These are phyloP conservation scores for Alloascoidea africana DNA, from an alignment of 805 yeast genomes.

Conservation along the genomic window DNA sequence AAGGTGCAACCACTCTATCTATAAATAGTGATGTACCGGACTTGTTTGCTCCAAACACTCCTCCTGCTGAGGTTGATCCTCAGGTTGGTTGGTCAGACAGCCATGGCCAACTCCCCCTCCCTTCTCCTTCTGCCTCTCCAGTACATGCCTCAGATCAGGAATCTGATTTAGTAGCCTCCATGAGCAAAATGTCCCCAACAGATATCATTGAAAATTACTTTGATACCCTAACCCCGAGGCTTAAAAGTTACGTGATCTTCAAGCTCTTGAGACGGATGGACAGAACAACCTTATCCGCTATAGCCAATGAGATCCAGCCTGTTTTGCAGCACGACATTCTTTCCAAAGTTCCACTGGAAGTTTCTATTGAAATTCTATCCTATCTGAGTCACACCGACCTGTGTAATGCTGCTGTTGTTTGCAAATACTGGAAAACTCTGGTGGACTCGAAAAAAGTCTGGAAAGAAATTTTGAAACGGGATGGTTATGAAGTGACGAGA, in stretches of 20 bases:
- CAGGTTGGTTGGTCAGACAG: constrained; percentile 4
- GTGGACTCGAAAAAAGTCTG: constrained; percentile 54
- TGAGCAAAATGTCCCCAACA: constrained; percentile 7
- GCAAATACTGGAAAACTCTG: constrained; percentile 53
- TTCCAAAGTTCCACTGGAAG: constrained; percentile 57
- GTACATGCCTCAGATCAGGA: constrained; percentile 19
- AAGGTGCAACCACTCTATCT: too few relatives aligned
- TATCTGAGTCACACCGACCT: constrained; percentile 52
- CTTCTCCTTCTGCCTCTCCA: constrained; percentile 56
- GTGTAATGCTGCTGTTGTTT: constrained; percentile 45
- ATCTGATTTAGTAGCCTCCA: constrained; percentile 9
- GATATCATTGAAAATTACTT: constrained; percentile 13
- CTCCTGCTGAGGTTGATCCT: constrained; percentile 2
- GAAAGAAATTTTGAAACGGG: constrained; percentile 48
- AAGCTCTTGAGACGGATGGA: constrained; percentile 41
- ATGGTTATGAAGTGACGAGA: constrained; percentile 35
- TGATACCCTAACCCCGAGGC: constrained; percentile 25
- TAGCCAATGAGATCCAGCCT: constrained; percentile 33
- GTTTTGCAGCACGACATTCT: constrained; percentile 64
- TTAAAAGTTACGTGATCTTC: constrained; percentile 34
- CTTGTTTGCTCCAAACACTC: not conserved
- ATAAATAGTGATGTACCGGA: not conserved
- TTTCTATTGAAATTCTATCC: constrained; percentile 47
- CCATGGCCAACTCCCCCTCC: constrained; percentile 35
- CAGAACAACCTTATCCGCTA: constrained; percentile 44